A percentile compares a stretch with the other conserved stretches of the same genome.
Evolutionary conservation across 768 basidiomycete genomes (phyloP).

Genomic region (Mycena galericulata): DNA sequence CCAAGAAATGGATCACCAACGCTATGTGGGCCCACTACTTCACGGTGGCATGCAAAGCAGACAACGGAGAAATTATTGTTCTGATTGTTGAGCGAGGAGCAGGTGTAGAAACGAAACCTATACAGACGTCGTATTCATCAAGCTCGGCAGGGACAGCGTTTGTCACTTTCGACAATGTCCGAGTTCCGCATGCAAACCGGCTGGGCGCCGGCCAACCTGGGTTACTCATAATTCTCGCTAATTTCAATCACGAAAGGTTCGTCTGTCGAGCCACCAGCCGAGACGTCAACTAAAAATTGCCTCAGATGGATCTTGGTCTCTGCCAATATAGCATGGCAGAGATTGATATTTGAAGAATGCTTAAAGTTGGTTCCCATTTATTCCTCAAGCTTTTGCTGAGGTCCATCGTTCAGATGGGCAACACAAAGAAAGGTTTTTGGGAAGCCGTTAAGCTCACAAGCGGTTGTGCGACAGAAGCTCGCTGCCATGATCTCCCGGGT

Average conservation of each 20-base stretch:
- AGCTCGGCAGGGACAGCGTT: constrained; percentile 83
- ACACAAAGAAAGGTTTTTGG: constrained; percentile 92
- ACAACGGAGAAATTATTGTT: constrained; percentile 77
- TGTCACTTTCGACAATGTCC: constrained; percentile 82
- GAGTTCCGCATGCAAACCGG: constrained; percentile 87
- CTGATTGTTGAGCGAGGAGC: constrained; percentile 87
- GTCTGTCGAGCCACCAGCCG: background rate
- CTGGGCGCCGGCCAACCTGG: constrained; percentile 78
- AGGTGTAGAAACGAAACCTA: constrained; percentile 85
- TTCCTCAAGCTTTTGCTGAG: background rate
- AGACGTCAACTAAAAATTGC: constrained; percentile 43
- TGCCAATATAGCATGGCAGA: constrained; percentile 68
- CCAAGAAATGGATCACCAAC: constrained; percentile 33
- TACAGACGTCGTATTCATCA: constrained; percentile 87
- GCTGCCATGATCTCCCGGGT: constrained; percentile 79
- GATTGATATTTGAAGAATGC: constrained; percentile 64
- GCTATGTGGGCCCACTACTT: constrained; percentile 18
- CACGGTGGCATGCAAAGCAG: constrained; percentile 43
- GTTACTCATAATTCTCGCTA: constrained; percentile 52
- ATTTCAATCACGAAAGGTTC: constrained; percentile 89
- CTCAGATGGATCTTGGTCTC: constrained; percentile 88
- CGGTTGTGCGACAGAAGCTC: constrained; percentile 90
- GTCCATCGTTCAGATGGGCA: constrained; percentile 70
- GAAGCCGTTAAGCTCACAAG: constrained; percentile 84
- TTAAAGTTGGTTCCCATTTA: constrained; percentile 56